Evolutionary conservation across 164 flowering plant species (phyloP), one percentile per base, ranked within the genome.

Genomic region (Vitis amurensis): DNA sequence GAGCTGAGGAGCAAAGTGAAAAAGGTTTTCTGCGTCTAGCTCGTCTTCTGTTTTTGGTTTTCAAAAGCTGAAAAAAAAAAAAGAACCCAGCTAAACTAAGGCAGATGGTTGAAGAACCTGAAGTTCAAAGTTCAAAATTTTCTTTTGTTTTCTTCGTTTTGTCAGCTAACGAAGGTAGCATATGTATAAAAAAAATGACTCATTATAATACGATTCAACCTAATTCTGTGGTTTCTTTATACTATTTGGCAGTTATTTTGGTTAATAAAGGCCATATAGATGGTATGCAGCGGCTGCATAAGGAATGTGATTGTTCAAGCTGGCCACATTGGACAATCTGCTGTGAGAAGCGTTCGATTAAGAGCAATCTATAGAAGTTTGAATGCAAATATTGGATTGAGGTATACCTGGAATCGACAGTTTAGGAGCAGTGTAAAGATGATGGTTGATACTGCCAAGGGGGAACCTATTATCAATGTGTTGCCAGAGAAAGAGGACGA

Each of bases 391-490:
- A 50, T 59, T 58, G 67, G 73, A 5, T 17, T 61, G 15, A 72
- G 37, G 10, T 68, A 61, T 73, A 50, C 16, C 74, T 73, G 70
- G 75, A 74, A 68, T 72, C 68, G 74, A 13, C 74, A 59, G 47
- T 76, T 78, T 70, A 61, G 65, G 63, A 70, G 68, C 8, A 68
- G 71, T 31, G 53, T 68, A 50, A 85, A 63, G 71, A 90, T 89
- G 95, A 93, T 93, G 98, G 85, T 86, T 69, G 95, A 90, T 69
- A 73, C 82, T 2, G 80, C 75, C 15, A 81, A 74, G 30, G 68
- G 67, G 12, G 82, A 81, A 50, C 67, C 84, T 2, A 51, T 79
- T 60, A 65, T 74, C 66, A 80, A 77, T 81, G 50, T 74, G 63
- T 56, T 80, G 55, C 82, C 75, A 0, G 86, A 86, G 83, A 93